A percentile compares a stretch with the other conserved stretches of the same genome.
phyloP scores from a whole-genome alignment of 2,329 filamentous ascomycete genomes.

The Lomentospora prolificans region DNA sequence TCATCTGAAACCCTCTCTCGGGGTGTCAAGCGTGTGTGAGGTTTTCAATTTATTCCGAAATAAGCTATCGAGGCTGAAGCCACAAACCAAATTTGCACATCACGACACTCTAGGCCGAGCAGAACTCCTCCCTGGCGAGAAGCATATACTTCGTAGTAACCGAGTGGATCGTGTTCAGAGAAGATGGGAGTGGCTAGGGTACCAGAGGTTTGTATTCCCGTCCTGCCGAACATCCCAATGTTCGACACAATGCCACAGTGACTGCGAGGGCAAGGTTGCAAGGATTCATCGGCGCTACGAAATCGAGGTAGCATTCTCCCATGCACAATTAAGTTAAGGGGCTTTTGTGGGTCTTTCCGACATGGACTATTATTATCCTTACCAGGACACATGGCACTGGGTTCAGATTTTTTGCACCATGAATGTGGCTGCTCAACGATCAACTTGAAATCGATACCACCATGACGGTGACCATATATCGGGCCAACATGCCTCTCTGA shows the following conservation, averaged over 20 bases:
- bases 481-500: neutral
- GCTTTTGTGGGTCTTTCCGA: neutral
- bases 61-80: too few species aligned
- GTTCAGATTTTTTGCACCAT: slow-evolving; percentile 1
- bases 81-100: too few species aligned
- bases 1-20: neutral
- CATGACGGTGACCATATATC: neutral
- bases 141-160: neutral
- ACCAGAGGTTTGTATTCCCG: neutral
- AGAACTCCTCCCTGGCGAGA: too few species aligned
- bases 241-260: neutral
- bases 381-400: neutral
- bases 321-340: slow-evolving; percentile 1
- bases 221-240: neutral
- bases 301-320: neutral
- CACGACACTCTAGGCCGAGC: too few species aligned
- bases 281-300: neutral
- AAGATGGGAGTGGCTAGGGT: neutral
- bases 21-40: neutral
- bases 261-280: neutral
- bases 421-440: neutral
- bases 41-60: neutral
- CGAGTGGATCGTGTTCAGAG: too few species aligned
- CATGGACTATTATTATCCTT: neutral
- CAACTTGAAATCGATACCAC: neutral